These are phyloP conservation scores for Colletotrichum neosansevieriae DNA, from an alignment of 2,329 filamentous ascomycete genomes.

Conservation along the genomic window DNA sequence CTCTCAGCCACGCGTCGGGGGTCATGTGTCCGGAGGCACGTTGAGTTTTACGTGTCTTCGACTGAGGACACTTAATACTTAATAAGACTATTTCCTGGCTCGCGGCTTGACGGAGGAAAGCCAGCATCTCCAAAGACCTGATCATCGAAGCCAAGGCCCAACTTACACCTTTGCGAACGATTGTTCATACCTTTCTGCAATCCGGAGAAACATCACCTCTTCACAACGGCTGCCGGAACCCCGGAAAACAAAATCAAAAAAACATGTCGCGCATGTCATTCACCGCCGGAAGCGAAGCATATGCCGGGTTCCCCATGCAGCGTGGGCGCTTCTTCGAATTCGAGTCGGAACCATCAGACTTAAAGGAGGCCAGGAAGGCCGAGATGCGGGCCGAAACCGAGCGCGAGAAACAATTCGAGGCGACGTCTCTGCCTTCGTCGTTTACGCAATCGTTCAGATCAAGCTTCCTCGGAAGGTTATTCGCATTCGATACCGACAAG, in stretches of 20 bases:
- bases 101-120: too few species aligned
- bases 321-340: slow-evolving; percentile 25
- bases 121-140: too few species aligned
- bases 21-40: slow-evolving; percentile 3
- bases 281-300: slow-evolving; percentile 28
- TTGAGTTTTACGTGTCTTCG: not conserved
- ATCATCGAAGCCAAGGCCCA: too few species aligned
- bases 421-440: not conserved
- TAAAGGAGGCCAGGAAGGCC: slow-evolving; percentile 34
- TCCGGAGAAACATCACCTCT: not conserved
- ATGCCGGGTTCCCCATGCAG: slow-evolving; percentile 13
- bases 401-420: not conserved
- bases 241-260: not conserved
- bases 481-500: not conserved
- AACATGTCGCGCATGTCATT: slow-evolving; percentile 28
- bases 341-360: slow-evolving; percentile 24
- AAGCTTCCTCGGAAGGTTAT: not conserved
- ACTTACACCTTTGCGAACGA: too few species aligned
- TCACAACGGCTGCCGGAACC: not conserved
- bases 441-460: not conserved
- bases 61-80: not conserved
- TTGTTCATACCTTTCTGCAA: not conserved
- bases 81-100: not conserved
- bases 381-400: slow-evolving; percentile 36
- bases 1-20: slow-evolving; percentile 2